These are phyloP conservation scores for Tetrastigma voinierianum DNA, from an alignment of 164 flowering plant species.

Conservation along the genomic window DNA sequence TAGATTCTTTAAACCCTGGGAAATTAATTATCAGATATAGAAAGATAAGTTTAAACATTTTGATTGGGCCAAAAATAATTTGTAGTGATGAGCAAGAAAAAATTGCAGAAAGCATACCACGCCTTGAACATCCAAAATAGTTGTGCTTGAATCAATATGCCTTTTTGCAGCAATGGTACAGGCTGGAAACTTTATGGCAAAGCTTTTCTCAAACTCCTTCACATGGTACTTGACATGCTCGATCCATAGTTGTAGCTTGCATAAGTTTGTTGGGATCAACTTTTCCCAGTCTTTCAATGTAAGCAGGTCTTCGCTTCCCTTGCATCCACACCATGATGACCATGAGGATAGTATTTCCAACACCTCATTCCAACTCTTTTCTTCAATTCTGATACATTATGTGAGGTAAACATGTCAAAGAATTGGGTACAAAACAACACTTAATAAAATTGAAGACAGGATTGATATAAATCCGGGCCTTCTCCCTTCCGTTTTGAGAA, in stretches of 20 bases:
- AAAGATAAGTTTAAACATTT: neutral
- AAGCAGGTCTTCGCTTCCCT: constrained; percentile 74
- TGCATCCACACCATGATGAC: constrained; percentile 77
- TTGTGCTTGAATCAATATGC: constrained; percentile 75
- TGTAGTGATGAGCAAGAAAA: neutral
- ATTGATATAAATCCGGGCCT: neutral
- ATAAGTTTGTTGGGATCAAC: constrained; percentile 69
- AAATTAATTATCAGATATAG: neutral
- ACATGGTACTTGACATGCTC: constrained; percentile 70
- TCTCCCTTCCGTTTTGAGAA: no score
- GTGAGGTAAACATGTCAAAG: constrained; percentile 2
- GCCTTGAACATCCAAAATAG: constrained; percentile 75
- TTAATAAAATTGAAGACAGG: no score
- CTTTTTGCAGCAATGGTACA: constrained; percentile 71
- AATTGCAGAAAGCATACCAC: constrained; percentile 47
- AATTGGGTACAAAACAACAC: neutral
- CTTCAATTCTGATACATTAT: constrained; percentile 60
- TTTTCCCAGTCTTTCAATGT: constrained; percentile 71
- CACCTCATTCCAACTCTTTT: constrained; percentile 56
- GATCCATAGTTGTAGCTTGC: constrained; percentile 75
- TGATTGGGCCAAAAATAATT: neutral
- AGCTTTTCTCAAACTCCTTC: constrained; percentile 58
- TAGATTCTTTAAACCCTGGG: constrained; percentile 64
- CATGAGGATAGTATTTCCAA: constrained; percentile 63
- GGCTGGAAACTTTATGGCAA: constrained; percentile 65